A percentile compares a stretch with the other conserved stretches of the same genome.
Evolutionary conservation across 2,329 filamentous ascomycete genomes (phyloP).

Genomic region (Aureobasidium melanogenum): DNA sequence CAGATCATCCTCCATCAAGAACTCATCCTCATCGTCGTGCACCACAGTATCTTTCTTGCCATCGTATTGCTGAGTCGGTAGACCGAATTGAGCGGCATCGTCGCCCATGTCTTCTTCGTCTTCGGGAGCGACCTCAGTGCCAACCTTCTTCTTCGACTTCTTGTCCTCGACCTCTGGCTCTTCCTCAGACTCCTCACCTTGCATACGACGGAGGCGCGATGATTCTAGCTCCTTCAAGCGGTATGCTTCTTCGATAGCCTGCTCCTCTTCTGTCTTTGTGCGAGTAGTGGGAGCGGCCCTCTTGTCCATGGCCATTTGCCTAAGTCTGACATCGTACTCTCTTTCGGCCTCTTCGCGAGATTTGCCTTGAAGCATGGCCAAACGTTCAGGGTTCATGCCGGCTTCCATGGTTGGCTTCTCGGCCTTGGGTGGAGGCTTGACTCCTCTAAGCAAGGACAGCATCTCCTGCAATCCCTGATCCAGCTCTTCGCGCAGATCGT

Average conservation of each 20-base stretch:
- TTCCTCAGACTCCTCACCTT: conserved; percentile 66
- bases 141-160: conserved; percentile 53
- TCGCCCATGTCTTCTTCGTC: conserved; percentile 36
- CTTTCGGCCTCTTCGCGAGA: conserved; percentile 65
- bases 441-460: conserved; percentile 57
- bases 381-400: conserved; percentile 51
- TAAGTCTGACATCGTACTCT: conserved; percentile 78
- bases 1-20: conserved; percentile 80
- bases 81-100: conserved; percentile 53
- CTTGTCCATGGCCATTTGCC: conserved; percentile 74
- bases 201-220: conserved; percentile 77
- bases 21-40: conserved; percentile 91
- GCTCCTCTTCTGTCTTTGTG: conserved; percentile 87
- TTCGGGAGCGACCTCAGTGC: conserved; percentile 27
- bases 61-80: conserved; percentile 48
- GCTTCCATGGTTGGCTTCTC: conserved; percentile 21
- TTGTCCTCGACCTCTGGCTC: conserved; percentile 45
- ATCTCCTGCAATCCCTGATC: conserved; percentile 76
- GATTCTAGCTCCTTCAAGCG: conserved; percentile 74
- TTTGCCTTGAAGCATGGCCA: conserved; percentile 49
- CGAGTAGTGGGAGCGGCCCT: conserved; percentile 77
- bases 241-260: conserved; percentile 65
- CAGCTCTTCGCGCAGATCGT: conserved; percentile 73
- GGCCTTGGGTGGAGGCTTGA: conserved; percentile 34
- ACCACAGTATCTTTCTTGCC: conserved; percentile 42